These are phyloP conservation scores for Daldinia sp. DNA, from an alignment of 2,329 filamentous ascomycete genomes.

Conservation along the genomic window DNA sequence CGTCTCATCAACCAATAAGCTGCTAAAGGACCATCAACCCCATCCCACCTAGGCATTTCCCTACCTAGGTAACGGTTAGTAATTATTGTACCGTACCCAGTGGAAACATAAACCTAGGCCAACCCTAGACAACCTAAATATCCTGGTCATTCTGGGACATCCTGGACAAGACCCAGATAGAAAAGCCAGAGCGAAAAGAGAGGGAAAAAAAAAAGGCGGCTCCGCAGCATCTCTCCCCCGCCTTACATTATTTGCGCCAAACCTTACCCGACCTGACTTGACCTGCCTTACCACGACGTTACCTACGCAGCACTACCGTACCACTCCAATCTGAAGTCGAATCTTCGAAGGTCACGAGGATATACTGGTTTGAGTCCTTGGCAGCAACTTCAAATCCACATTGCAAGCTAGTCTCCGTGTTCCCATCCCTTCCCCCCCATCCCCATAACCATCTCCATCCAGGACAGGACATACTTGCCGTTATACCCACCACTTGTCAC, in stretches of 20 bases:
- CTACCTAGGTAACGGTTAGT: too few species aligned
- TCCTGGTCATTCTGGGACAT: too few species aligned
- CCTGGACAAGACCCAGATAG: too few species aligned
- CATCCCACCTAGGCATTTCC: constrained; percentile 26
- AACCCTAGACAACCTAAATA: not conserved
- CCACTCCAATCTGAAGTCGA: constrained; percentile 33
- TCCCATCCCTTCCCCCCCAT: constrained; percentile 9
- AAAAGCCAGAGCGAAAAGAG: constrained; percentile 20
- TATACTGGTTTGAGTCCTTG: constrained; percentile 28
- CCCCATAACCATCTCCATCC: constrained; percentile 9
- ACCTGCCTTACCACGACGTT: constrained; percentile 36
- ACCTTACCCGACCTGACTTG: constrained; percentile 32
- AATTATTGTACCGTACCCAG: too few species aligned
- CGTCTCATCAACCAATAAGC: not conserved
- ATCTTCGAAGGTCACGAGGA: constrained; percentile 36
- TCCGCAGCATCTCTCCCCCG: constrained; percentile 37
- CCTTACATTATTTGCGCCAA: constrained; percentile 40
- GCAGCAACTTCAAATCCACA: constrained; percentile 30
- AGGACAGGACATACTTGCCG: constrained; percentile 29
- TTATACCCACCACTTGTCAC: constrained; percentile 36
- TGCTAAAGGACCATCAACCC: constrained; percentile 30
- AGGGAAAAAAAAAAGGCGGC: constrained; percentile 36
- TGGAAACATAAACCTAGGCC: too few species aligned
- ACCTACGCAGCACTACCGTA: constrained; percentile 29
- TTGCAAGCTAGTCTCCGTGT: constrained; percentile 29